Evolutionary conservation across 75 land plant species (phyloP).

Genomic region (Adiantum capillusveneris): DNA sequence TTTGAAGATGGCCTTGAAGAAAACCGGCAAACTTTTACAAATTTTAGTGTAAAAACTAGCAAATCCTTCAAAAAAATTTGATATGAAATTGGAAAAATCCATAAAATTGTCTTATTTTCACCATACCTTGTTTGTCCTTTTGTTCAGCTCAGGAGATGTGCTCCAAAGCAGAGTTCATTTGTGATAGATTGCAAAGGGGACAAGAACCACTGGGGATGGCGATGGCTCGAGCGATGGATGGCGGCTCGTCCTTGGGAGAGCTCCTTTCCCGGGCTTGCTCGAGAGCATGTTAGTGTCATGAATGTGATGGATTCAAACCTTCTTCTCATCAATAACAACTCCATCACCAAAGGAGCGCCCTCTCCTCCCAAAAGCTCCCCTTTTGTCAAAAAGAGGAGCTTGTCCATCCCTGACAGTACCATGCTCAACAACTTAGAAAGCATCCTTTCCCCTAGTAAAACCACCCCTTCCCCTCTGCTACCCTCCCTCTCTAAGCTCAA

Average conservation of each 20-base stretch:
- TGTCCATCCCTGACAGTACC: constrained; percentile 1
- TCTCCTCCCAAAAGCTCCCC: neutral
- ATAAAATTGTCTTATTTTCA: too few relatives aligned
- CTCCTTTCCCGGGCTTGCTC: constrained; percentile 2
- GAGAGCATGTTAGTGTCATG: constrained; percentile 1
- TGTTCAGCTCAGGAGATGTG: constrained; percentile 13
- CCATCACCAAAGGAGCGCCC: neutral
- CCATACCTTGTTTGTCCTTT: neutral
- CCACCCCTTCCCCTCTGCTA: too few relatives aligned
- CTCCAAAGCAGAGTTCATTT: constrained; percentile 14
- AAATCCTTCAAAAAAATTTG: too few relatives aligned
- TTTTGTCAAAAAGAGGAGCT: constrained; percentile 1
- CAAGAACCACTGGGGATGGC: constrained; percentile 34
- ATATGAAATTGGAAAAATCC: too few relatives aligned
- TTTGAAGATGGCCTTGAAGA: too few relatives aligned
- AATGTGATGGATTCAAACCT: neutral
- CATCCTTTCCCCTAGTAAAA: too few relatives aligned
- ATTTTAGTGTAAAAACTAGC: too few relatives aligned
- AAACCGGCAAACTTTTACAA: too few relatives aligned
- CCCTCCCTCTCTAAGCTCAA: too few relatives aligned
- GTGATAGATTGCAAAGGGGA: constrained; percentile 21
- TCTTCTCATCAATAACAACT: neutral
- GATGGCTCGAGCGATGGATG: constrained; percentile 38
- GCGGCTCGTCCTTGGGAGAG: constrained; percentile 34
- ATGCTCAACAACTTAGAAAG: neutral